Percentiles rank a stretch among this genome's conserved stretches.
These are phyloP conservation scores for Silene conica DNA, from an alignment of 148 eudicot species.

Conservation along the genomic window DNA sequence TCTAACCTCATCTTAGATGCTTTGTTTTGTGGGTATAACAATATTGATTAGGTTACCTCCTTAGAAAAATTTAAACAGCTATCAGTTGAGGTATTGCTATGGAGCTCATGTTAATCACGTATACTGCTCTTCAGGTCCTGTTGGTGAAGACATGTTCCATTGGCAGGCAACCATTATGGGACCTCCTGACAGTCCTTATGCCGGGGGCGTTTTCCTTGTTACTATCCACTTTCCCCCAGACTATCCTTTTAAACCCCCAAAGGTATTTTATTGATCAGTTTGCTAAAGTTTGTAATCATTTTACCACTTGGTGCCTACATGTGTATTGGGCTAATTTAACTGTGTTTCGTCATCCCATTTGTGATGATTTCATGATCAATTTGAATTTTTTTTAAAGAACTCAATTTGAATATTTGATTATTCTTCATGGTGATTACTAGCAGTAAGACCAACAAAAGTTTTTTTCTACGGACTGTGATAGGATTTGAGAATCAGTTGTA, in stretches of 20 bases:
- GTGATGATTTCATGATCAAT: background rate
- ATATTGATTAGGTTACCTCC: background rate
- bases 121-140: conserved; percentile 28
- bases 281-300: background rate
- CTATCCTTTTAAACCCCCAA: conserved; percentile 41
- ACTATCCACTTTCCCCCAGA: conserved; percentile 41
- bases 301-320: too few species aligned
- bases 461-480: background rate
- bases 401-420: too few species aligned
- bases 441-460: background rate
- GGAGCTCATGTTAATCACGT: background rate
- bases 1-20: too few species aligned
- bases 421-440: background rate
- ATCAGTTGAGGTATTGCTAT: background rate
- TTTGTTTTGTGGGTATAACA: too few species aligned
- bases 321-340: too few species aligned
- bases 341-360: background rate
- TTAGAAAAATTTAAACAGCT: background rate
- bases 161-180: conserved; percentile 44
- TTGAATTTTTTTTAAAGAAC: too few species aligned
- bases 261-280: conserved; percentile 21
- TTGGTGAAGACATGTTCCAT: conserved; percentile 41
- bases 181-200: conserved; percentile 35
- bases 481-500: background rate
- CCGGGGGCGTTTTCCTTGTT: conserved; percentile 40